These are phyloP conservation scores for Paspalum notatum DNA, from an alignment of 176 grass and related monocot genomes.

Conservation along the genomic window DNA sequence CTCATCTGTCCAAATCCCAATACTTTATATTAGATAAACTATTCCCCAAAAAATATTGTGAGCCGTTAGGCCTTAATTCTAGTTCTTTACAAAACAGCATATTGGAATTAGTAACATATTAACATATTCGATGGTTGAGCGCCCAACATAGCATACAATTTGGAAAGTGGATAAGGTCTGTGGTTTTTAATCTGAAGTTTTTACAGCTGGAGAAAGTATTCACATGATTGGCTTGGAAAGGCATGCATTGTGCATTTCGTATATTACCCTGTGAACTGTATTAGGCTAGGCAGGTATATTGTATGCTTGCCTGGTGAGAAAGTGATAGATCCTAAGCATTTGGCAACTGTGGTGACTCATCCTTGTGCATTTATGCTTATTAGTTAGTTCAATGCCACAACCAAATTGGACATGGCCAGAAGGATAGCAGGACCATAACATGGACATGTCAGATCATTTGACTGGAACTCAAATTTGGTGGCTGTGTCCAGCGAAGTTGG, in stretches of 20 bases:
- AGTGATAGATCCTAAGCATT: neutral
- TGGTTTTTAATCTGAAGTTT: neutral
- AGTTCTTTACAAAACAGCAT: conserved; percentile 3
- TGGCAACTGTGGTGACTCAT: neutral
- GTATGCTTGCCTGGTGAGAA: neutral
- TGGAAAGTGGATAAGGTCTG: neutral
- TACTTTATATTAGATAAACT: neutral
- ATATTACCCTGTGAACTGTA: neutral
- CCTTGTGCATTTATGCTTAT: neutral
- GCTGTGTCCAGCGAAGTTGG: conserved; percentile 3
- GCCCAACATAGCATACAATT: neutral
- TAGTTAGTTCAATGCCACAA: conserved; percentile 5
- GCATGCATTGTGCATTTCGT: neutral
- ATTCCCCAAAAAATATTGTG: neutral
- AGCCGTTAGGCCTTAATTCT: neutral
- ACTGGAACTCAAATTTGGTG: conserved; percentile 6
- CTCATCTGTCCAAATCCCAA: neutral
- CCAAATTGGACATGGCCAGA: conserved; percentile 21
- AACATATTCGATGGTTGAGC: neutral
- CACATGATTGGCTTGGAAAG: neutral
- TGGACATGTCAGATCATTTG: neutral
- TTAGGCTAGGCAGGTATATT: neutral
- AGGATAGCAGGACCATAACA: neutral
- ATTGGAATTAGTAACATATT: neutral
- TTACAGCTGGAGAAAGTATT: conserved; percentile 2